Evolutionary conservation across 2,329 filamentous ascomycete genomes (phyloP).

Genomic region (Pseudocercospora crystallina): DNA sequence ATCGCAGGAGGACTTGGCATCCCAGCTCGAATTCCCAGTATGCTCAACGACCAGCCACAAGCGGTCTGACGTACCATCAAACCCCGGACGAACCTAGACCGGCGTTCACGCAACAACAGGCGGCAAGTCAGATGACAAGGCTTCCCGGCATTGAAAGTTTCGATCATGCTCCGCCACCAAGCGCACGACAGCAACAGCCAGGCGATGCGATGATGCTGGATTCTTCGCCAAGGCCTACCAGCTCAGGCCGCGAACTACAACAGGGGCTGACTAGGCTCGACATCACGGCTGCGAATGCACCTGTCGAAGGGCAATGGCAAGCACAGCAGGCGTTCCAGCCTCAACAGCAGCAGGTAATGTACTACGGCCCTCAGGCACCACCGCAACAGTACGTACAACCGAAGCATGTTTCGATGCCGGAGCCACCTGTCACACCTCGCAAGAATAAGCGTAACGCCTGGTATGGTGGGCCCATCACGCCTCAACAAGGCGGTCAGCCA

Average conservation of each 20-base stretch:
- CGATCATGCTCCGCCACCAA: constrained; percentile 68
- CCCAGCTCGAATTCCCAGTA: constrained; percentile 68
- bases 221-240: constrained; percentile 30
- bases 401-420: constrained; percentile 38
- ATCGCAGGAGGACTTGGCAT: constrained; percentile 87
- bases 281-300: constrained; percentile 51
- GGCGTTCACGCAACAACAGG: constrained; percentile 54
- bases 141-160: constrained; percentile 92
- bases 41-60: constrained; percentile 62
- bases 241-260: constrained; percentile 56
- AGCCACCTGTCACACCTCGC: constrained; percentile 52
- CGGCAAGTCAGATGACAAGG: constrained; percentile 62
- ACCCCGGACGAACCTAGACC: constrained; percentile 64
- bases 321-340: constrained; percentile 21
- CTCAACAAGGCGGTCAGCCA: constrained; percentile 20
- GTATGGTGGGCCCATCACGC: constrained; percentile 60
- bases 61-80: constrained; percentile 72
- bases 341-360: constrained; percentile 17
- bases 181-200: constrained; percentile 60
- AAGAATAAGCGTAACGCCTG: constrained; percentile 68
- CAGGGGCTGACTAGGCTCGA: constrained; percentile 67
- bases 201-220: constrained; percentile 80
- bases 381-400: constrained; percentile 35
- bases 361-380: constrained; percentile 19
- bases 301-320: constrained; percentile 32